These are phyloP conservation scores for Botrytis medusae DNA, from an alignment of 2,329 filamentous ascomycete genomes.

Conservation along the genomic window DNA sequence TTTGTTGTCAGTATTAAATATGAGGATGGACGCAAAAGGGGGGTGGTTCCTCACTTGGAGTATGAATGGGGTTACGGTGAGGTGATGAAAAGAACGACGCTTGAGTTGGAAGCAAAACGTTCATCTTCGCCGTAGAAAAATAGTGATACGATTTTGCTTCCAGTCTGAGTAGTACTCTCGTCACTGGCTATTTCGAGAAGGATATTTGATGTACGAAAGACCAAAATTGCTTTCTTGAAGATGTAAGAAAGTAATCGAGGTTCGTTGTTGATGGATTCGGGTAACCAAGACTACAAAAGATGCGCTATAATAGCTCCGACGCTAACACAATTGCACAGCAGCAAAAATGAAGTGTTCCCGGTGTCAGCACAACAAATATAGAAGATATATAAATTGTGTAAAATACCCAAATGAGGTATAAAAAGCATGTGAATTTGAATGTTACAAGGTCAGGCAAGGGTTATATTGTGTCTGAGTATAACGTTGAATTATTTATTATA, in stretches of 20 bases:
- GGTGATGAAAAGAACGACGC: conserved; percentile 59
- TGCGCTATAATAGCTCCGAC: conserved; percentile 16
- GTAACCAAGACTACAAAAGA: conserved; percentile 9
- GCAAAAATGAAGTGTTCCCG: neutral
- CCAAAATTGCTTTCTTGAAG: conserved; percentile 12
- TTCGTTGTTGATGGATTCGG: conserved; percentile 17
- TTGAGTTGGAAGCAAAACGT: conserved; percentile 58
- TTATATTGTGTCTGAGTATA: neutral
- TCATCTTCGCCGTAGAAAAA: conserved; percentile 49
- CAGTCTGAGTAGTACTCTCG: neutral
- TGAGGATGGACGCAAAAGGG: conserved; percentile 47
- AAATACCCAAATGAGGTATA: neutral
- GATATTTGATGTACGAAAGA: neutral
- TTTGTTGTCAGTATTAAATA: conserved; percentile 25
- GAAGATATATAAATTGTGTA: neutral
- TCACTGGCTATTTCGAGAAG: conserved; percentile 8
- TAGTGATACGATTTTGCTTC: neutral
- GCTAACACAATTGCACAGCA: neutral
- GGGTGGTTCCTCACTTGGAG: conserved; percentile 51
- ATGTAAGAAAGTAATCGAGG: conserved; percentile 19
- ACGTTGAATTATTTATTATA: too few relatives aligned
- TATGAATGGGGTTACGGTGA: conserved; percentile 53
- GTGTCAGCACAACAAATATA: neutral
- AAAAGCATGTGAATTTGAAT: neutral
- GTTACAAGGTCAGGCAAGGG: neutral